Conservation (phyloP, 768 basidiomycete species). For the Suillus fuscotomentosus region DNA sequence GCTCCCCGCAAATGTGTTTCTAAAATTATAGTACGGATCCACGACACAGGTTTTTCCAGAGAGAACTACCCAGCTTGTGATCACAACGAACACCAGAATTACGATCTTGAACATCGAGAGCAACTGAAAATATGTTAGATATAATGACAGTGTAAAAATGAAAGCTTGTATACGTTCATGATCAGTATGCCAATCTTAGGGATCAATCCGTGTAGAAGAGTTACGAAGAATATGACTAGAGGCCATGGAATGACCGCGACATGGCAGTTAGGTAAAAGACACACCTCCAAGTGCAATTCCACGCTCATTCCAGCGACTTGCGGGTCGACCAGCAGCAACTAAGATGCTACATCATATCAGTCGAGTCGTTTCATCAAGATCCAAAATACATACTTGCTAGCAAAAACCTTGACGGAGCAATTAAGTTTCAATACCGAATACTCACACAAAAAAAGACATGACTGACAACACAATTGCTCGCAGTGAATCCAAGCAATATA, state of each 20-base stretch:
- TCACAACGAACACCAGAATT: constrained; percentile 52
- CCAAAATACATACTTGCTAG: constrained; percentile 28
- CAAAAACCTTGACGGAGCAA: constrained; percentile 27
- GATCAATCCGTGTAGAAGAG: constrained; percentile 50
- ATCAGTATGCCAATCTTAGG: constrained; percentile 46
- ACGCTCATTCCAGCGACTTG: constrained; percentile 49
- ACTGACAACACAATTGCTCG: constrained; percentile 50
- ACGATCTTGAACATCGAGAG: constrained; percentile 54
- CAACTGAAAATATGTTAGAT: constrained; percentile 25
- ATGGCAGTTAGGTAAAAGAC: background rate
- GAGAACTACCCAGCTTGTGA: constrained; percentile 62
- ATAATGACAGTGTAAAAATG: background rate
- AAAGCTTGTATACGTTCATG: constrained; percentile 46
- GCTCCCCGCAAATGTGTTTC: constrained; percentile 54
- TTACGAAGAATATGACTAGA: constrained; percentile 49
- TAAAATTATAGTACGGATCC: constrained; percentile 59
- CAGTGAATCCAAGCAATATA: constrained; percentile 42
- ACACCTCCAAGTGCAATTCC: constrained; percentile 58
- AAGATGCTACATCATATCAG: constrained; percentile 39
- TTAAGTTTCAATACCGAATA: background rate
- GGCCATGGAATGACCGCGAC: background rate
- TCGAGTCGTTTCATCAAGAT: too few relatives aligned
- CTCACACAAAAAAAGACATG: background rate
- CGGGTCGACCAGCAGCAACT: constrained; percentile 38
- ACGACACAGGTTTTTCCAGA: constrained; percentile 54